A percentile compares a stretch with the other conserved stretches of the same genome.
Conservation (phyloP, 2,329 filamentous ascomycete genomes). For the Neofusicoccum cordaticola region DNA sequence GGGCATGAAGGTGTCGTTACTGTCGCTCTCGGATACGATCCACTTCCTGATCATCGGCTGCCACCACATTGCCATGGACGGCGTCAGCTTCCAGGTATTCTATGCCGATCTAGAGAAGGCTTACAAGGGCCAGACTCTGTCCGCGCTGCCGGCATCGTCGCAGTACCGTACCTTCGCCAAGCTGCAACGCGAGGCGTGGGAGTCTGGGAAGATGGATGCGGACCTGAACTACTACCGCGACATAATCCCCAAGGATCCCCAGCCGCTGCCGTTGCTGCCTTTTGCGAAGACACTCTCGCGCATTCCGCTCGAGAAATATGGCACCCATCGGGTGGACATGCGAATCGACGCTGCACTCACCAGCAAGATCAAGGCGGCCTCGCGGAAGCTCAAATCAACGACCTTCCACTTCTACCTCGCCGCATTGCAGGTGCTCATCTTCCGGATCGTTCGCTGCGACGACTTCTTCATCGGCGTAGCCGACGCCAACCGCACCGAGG, state of each 20-base stretch:
- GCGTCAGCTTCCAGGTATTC: conserved; percentile 26
- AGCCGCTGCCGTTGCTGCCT: too few species aligned
- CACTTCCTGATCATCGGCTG: conserved; percentile 26
- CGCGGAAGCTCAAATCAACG: conserved; percentile 29
- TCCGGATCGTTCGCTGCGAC: conserved; percentile 29
- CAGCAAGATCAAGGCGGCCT: background rate
- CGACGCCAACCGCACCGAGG: conserved; percentile 43
- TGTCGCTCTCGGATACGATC: too few species aligned
- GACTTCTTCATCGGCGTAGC: conserved; percentile 49
- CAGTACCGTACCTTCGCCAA: conserved; percentile 10
- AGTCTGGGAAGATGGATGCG: too few species aligned
- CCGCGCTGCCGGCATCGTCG: background rate
- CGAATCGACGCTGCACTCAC: background rate
- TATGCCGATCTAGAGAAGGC: conserved; percentile 23
- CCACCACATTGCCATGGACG: conserved; percentile 38
- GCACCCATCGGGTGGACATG: too few species aligned
- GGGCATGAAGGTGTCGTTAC: too few species aligned
- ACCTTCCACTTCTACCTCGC: conserved; percentile 50
- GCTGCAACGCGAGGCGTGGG: too few species aligned
- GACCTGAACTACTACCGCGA: too few species aligned
- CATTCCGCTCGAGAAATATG: too few species aligned
- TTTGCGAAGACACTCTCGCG: too few species aligned
- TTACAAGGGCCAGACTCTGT: conserved; percentile 14
- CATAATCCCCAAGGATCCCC: too few species aligned
- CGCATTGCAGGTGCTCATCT: conserved; percentile 35